These are phyloP conservation scores for Phytophthora idaei DNA, from an alignment of 352 stramenopile species.

Conservation along the genomic window DNA sequence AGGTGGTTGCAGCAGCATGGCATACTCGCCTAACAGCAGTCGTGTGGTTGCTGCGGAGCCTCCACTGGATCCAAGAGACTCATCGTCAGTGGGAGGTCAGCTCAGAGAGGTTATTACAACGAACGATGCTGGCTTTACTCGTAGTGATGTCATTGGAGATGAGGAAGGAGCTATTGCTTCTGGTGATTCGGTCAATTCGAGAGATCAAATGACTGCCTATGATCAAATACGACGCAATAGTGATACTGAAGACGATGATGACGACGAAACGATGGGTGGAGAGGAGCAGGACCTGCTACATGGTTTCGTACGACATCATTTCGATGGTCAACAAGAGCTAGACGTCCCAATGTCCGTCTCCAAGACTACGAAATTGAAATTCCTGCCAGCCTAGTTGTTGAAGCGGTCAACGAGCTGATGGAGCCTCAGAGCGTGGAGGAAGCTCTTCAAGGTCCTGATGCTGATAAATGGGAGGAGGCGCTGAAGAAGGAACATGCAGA, in stretches of 20 bases:
- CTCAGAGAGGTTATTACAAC: not conserved
- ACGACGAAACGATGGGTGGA: conserved; percentile 3
- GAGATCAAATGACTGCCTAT: too few species aligned
- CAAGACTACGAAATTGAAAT: conserved; percentile 5
- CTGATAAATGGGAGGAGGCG: not conserved
- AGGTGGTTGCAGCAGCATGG: not conserved
- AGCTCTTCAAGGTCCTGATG: not conserved
- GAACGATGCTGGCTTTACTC: too few species aligned
- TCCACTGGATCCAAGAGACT: not conserved
- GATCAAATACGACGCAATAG: not conserved
- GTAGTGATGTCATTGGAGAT: too few species aligned
- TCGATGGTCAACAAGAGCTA: too few species aligned
- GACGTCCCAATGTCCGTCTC: not conserved
- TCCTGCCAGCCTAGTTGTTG: not conserved
- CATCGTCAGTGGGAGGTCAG: not conserved
- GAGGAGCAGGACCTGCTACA: not conserved
- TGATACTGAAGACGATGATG: not conserved
- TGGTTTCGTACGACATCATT: conserved; percentile 3
- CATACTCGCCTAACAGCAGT: not conserved
- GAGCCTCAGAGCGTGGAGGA: not conserved
- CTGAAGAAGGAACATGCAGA: not conserved
- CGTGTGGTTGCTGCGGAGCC: not conserved
- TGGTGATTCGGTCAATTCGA: not conserved
- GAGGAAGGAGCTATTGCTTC: too few species aligned
- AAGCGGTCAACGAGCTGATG: not conserved